Conservation (phyloP, 2,329 filamentous ascomycete genomes). For the Tolypocladium sp. region DNA sequence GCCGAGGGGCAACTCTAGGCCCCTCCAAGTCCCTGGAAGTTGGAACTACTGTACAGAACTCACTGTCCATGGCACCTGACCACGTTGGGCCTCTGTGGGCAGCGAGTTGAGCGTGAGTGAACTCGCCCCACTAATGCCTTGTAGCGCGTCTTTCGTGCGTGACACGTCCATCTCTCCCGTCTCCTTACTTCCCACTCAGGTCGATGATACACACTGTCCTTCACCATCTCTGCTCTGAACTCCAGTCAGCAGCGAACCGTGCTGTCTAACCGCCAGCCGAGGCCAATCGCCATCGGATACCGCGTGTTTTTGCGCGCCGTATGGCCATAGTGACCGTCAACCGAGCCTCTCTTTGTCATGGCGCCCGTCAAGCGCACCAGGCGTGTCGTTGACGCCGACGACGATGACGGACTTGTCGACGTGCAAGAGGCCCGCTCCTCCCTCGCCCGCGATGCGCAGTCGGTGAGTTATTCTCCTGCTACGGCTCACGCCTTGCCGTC, state of each 20-base stretch:
- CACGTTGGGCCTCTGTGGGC: too few species aligned
- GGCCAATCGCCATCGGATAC: neutral
- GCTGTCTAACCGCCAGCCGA: neutral
- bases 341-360: conserved; percentile 11
- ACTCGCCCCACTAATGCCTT: neutral
- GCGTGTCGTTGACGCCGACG: conserved; percentile 12
- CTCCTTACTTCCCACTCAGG: neutral
- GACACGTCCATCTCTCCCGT: neutral
- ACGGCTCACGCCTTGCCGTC: neutral
- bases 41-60: too few species aligned
- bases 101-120: too few species aligned
- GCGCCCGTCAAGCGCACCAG: conserved; percentile 32
- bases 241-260: neutral
- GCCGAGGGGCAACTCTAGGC: too few species aligned
- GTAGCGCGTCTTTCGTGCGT: neutral
- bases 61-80: too few species aligned
- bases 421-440: conserved; percentile 31
- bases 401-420: conserved; percentile 21
- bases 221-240: neutral
- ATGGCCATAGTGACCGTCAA: neutral
- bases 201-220: neutral
- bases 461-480: neutral
- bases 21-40: too few species aligned
- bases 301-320: neutral
- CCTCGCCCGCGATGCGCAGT: conserved; percentile 20